Evolutionary conservation across 148 eudicot species (phyloP).

Genomic region (Pharnaceum exiguum): DNA sequence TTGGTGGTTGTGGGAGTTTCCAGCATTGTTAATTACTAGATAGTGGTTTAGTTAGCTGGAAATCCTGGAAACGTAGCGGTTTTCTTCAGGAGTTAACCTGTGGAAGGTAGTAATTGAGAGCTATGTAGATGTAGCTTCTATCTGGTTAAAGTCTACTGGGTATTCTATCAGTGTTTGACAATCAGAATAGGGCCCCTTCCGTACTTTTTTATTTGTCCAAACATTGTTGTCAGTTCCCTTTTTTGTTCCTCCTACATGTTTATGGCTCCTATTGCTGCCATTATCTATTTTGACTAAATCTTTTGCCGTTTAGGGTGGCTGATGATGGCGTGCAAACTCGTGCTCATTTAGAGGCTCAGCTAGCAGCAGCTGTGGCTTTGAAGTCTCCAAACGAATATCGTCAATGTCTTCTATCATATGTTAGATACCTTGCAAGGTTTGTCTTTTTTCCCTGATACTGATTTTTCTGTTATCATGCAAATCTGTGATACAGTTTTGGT

Average conservation of each 20-base stretch:
- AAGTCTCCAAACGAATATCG: conserved; percentile 85
- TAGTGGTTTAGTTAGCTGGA: too few species aligned
- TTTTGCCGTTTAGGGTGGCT: conserved; percentile 53
- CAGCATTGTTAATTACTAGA: too few species aligned
- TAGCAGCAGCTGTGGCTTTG: conserved; percentile 89
- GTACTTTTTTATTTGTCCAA: too few species aligned
- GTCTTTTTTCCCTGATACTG: not conserved
- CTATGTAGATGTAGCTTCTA: too few species aligned
- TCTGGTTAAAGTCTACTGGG: too few species aligned
- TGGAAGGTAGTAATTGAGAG: too few species aligned
- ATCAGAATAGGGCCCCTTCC: too few species aligned
- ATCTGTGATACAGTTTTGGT: not conserved
- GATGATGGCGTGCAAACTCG: conserved; percentile 98
- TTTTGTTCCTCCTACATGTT: not conserved
- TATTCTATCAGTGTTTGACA: too few species aligned
- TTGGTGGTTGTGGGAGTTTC: too few species aligned
- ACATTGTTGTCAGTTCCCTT: too few species aligned
- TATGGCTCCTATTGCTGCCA: not conserved
- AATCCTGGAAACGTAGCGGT: too few species aligned
- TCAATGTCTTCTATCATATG: conserved; percentile 84
- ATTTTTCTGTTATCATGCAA: not conserved
- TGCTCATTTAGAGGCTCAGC: conserved; percentile 85
- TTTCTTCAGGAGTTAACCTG: too few species aligned
- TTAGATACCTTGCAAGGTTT: conserved; percentile 87
- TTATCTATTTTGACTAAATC: not conserved